Evolutionary conservation across 164 flowering plant species (phyloP).

Genomic region (Malania oleifera): DNA sequence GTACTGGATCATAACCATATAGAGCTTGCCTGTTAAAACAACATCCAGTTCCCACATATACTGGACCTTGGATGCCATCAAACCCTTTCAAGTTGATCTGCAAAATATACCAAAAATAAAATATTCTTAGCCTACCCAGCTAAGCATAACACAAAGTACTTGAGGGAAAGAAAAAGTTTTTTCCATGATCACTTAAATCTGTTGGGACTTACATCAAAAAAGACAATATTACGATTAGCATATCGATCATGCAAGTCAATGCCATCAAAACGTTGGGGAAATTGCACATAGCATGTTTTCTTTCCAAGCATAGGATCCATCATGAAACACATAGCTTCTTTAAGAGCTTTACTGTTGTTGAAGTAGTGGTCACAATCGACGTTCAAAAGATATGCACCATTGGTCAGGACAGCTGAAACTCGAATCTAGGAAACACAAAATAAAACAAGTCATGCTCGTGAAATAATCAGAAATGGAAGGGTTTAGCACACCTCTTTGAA

Average conservation of each 20-base stretch:
- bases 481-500: too few relatives aligned
- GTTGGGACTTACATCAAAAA: constrained; percentile 69
- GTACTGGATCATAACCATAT: constrained; percentile 94
- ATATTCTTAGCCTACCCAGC: background rate
- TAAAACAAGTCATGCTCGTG: background rate
- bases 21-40: constrained; percentile 97
- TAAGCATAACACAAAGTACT: too few relatives aligned
- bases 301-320: constrained; percentile 89
- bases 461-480: too few relatives aligned
- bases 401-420: constrained; percentile 95
- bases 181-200: background rate
- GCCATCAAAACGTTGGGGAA: constrained; percentile 98
- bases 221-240: constrained; percentile 94
- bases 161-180: background rate
- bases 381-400: constrained; percentile 93
- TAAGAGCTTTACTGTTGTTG: constrained; percentile 94
- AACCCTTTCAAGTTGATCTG: constrained; percentile 96
- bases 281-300: constrained; percentile 94
- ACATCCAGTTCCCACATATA: constrained; percentile 98
- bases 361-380: constrained; percentile 99
- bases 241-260: constrained; percentile 97
- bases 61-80: constrained; percentile 98
- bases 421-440: constrained; percentile 58
- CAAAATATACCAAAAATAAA: constrained; percentile 9
- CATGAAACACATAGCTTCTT: constrained; percentile 99